Evolutionary conservation across 352 stramenopile species (phyloP).

Genomic region (Pythium pyrilobum): DNA sequence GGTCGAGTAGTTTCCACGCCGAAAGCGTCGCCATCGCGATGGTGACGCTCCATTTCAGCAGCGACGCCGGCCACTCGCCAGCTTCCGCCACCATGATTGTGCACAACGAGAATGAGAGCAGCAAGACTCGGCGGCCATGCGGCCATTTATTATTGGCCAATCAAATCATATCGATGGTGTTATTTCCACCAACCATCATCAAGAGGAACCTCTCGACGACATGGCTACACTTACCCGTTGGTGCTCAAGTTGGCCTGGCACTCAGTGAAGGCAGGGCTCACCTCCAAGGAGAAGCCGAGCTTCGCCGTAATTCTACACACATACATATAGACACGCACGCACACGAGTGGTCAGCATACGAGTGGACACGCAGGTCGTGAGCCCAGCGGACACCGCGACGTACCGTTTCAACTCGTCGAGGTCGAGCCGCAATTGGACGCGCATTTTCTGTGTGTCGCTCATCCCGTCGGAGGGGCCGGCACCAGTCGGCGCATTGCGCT

Average conservation of each 20-base stretch:
- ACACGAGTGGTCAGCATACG: not conserved
- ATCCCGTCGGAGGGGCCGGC: slow-evolving; percentile 24
- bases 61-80: slow-evolving; percentile 33
- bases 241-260: slow-evolving; percentile 16
- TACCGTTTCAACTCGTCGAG: slow-evolving; percentile 70
- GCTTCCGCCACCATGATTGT: slow-evolving; percentile 4
- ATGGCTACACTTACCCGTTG: slow-evolving; percentile 14
- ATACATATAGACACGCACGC: no score
- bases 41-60: slow-evolving; percentile 53
- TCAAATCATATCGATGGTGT: slow-evolving; percentile 18
- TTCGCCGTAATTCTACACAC: slow-evolving; percentile 35
- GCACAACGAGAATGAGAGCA: not conserved
- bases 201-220: not conserved
- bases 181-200: slow-evolving; percentile 19
- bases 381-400: not conserved
- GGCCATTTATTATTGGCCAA: slow-evolving; percentile 34
- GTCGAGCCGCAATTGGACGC: slow-evolving; percentile 69
- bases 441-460: slow-evolving; percentile 86
- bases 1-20: slow-evolving; percentile 62
- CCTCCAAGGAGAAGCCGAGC: slow-evolving; percentile 40
- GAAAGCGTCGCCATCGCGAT: slow-evolving; percentile 60
- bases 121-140: no score
- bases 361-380: not conserved
- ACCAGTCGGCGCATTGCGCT: slow-evolving; percentile 39
- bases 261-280: slow-evolving; percentile 25